Evolutionary conservation across 805 yeast genomes (phyloP).

Genomic region (Kodamaea hsintzibuensis): DNA sequence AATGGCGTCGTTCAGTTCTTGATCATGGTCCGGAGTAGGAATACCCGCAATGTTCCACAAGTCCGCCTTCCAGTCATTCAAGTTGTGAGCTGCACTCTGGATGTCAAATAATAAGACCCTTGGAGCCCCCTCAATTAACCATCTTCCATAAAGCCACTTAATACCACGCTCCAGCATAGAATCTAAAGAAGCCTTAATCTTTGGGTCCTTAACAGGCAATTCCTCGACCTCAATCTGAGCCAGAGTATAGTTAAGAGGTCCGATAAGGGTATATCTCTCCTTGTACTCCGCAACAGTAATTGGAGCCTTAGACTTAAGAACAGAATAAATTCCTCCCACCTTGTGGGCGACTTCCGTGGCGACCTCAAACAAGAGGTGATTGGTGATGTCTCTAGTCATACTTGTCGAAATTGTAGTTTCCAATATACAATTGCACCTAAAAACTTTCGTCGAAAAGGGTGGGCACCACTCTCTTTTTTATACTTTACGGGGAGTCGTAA

Average conservation of each 20-base stretch:
- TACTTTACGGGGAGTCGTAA: not conserved
- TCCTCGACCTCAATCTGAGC: constrained; percentile 85
- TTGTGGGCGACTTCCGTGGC: constrained; percentile 98
- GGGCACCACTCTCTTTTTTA: not conserved
- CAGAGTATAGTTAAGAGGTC: constrained; percentile 75
- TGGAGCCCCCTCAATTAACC: constrained; percentile 98
- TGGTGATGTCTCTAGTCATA: constrained; percentile 82
- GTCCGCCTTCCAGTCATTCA: constrained; percentile 94
- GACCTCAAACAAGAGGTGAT: constrained; percentile 86
- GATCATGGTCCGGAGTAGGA: constrained; percentile 88
- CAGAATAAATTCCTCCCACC: constrained; percentile 98
- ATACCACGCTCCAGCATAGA: constrained; percentile 84
- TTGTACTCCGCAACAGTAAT: constrained; percentile 92
- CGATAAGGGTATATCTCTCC: constrained; percentile 81
- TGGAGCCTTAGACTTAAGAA: constrained; percentile 93
- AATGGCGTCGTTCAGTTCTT: constrained; percentile 90
- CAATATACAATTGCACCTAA: not conserved
- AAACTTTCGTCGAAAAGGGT: not conserved
- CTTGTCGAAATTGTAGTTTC: not conserved
- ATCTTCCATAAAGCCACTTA: constrained; percentile 82
- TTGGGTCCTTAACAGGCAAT: constrained; percentile 55
- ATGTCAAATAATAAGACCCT: constrained; percentile 86
- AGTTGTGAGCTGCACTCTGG: constrained; percentile 62
- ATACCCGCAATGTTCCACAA: constrained; percentile 89
- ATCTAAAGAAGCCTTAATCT: constrained; percentile 62